phyloP scores from a whole-genome alignment of 2,329 filamentous ascomycete genomes.

The Colletotrichum kahawae region DNA sequence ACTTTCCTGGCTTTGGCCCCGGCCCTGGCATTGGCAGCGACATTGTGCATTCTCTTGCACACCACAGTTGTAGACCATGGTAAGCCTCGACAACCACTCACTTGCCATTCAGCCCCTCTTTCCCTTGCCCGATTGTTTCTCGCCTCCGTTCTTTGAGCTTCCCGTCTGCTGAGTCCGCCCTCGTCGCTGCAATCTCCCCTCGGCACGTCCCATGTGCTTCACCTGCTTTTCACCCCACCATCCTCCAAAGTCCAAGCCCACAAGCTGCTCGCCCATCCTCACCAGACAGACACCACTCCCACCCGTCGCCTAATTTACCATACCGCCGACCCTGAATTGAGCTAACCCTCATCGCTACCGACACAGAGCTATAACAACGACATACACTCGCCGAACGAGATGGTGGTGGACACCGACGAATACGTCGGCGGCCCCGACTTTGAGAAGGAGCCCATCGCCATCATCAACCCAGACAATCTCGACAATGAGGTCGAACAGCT shows the following conservation, averaged over 20 bases:
- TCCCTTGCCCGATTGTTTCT: neutral
- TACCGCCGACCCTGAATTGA: neutral
- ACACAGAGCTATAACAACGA: constrained; percentile 54
- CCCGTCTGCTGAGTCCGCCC: neutral
- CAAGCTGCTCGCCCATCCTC: neutral
- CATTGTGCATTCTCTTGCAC: constrained; percentile 2
- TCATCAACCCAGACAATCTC: constrained; percentile 59
- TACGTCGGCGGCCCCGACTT: constrained; percentile 54
- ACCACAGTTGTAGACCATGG: constrained; percentile 15
- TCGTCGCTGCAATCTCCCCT: neutral
- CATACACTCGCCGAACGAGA: constrained; percentile 60
- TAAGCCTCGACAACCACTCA: neutral
- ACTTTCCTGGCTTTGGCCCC: neutral
- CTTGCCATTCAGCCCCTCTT: neutral
- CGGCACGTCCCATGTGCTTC: neutral
- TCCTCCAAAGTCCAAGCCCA: neutral
- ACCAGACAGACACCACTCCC: neutral
- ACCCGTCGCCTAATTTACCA: neutral
- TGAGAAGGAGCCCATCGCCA: constrained; percentile 58
- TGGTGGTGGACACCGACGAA: constrained; percentile 61
- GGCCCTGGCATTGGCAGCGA: neutral
- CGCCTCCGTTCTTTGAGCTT: neutral
- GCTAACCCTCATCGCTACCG: neutral
- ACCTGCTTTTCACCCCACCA: constrained; percentile 11
- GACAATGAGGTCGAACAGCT: constrained; percentile 53